phyloP scores from a whole-genome alignment of 2,329 filamentous ascomycete species.

The Claviceps paspali region DNA sequence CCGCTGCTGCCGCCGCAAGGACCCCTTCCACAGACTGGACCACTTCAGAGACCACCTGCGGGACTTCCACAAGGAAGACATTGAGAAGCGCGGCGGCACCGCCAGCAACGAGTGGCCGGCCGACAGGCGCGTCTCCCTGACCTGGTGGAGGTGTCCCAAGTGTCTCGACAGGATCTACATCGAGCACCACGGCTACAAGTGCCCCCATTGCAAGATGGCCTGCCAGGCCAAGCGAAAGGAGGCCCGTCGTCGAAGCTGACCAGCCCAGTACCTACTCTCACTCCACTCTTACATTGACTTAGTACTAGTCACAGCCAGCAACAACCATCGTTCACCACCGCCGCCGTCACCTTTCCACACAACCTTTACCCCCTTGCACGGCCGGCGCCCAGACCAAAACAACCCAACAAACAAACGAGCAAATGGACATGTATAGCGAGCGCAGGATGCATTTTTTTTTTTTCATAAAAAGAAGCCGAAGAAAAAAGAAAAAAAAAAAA shows the following conservation, averaged over 20 bases:
- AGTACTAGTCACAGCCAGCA: too few species aligned
- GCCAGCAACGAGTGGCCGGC: slow-evolving; percentile 23
- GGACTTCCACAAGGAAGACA: slow-evolving; percentile 39
- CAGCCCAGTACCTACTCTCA: too few species aligned
- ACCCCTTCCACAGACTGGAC: slow-evolving; percentile 37
- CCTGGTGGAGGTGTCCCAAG: slow-evolving; percentile 40
- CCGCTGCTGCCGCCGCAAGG: slow-evolving; percentile 26
- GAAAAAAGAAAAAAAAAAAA: not conserved
- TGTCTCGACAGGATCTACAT: slow-evolving; percentile 33
- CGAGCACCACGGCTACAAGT: slow-evolving; percentile 26
- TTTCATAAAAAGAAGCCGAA: not conserved
- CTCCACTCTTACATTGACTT: too few species aligned
- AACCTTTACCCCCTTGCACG: too few species aligned
- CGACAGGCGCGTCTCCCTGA: slow-evolving; percentile 21
- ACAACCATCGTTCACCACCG: too few species aligned
- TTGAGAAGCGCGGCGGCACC: slow-evolving; percentile 28
- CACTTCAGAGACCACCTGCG: slow-evolving; percentile 43
- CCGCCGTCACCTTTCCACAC: too few species aligned
- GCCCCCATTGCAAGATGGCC: slow-evolving; percentile 28
- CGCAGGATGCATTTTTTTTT: too few species aligned
- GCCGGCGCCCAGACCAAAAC: too few species aligned
- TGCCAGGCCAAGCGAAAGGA: slow-evolving; percentile 30
- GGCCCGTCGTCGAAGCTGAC: slow-evolving; percentile 14
- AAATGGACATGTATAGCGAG: too few species aligned
- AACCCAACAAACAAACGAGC: too few species aligned